Percentiles rank a stretch among this genome's conserved stretches.
Evolutionary conservation across 805 yeast species (phyloP).

Genomic region (Kazachstania africana): DNA sequence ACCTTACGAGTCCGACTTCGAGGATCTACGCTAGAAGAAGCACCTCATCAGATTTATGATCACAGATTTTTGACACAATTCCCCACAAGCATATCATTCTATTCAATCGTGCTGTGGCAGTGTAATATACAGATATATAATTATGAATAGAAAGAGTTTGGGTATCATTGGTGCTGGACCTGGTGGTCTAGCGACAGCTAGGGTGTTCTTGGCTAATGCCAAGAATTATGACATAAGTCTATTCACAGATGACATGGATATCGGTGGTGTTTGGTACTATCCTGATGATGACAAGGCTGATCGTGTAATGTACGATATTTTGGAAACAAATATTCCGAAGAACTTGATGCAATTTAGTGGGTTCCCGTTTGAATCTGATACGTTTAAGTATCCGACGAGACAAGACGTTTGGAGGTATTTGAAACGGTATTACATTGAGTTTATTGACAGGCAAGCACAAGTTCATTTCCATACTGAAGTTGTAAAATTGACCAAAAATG

Average conservation of each 20-base stretch:
- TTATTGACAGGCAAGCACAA: conserved; percentile 14
- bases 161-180: conserved; percentile 78
- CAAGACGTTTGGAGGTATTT: conserved; percentile 52
- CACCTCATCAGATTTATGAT: too few relatives aligned
- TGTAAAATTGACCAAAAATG: conserved; percentile 7
- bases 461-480: conserved; percentile 19
- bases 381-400: conserved; percentile 48
- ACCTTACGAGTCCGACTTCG: too few relatives aligned
- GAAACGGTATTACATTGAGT: conserved; percentile 34
- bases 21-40: too few relatives aligned
- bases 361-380: conserved; percentile 35
- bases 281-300: conserved; percentile 17
- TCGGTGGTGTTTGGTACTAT: conserved; percentile 80
- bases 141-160: too few relatives aligned
- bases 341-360: conserved; percentile 55
- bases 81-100: too few relatives aligned
- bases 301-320: conserved; percentile 44
- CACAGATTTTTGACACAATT: too few relatives aligned
- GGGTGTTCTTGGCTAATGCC: conserved; percentile 47
- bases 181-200: conserved; percentile 53
- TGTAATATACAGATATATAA: too few relatives aligned
- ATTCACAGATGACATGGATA: conserved; percentile 43
- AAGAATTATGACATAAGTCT: conserved; percentile 38
- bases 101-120: too few relatives aligned
- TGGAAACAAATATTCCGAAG: conserved; percentile 62